Conservation (phyloP, 148 eudicot species). For the Amaranthus palmeri region DNA sequence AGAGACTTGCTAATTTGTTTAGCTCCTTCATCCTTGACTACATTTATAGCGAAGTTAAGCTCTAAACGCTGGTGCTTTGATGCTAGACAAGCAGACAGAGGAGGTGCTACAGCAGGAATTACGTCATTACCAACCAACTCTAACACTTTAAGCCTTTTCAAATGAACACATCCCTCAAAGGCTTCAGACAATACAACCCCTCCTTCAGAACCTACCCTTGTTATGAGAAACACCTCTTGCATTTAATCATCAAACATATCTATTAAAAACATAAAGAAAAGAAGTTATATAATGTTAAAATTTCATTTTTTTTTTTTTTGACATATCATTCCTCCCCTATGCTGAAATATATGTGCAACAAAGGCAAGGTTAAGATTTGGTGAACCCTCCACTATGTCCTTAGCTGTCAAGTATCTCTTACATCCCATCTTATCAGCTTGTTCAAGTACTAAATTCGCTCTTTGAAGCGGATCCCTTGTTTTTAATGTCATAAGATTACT, state of each 20-base stretch:
- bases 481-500: conserved; percentile 61
- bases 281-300: no score
- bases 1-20: conserved; percentile 49
- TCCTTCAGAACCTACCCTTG: conserved; percentile 61
- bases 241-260: no score
- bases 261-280: no score
- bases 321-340: conserved; percentile 50
- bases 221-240: conserved; percentile 72
- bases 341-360: conserved; percentile 98
- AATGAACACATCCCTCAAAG: conserved; percentile 31
- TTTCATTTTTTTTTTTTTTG: no score
- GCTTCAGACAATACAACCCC: conserved; percentile 60
- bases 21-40: conserved; percentile 65
- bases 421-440: no score
- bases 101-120: conserved; percentile 42
- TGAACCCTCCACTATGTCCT: conserved; percentile 96
- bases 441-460: conserved; percentile 92
- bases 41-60: conserved; percentile 58
- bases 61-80: conserved; percentile 35
- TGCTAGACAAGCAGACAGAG: conserved; percentile 43
- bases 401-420: conserved; percentile 96
- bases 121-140: conserved; percentile 74
- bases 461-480: conserved; percentile 61
- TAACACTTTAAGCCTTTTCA: conserved; percentile 55
- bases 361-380: conserved; percentile 98